Percentiles rank a stretch among this genome's conserved stretches.
Evolutionary conservation across 306 rosid species (phyloP).

Genomic region (Trifolium pratense): DNA sequence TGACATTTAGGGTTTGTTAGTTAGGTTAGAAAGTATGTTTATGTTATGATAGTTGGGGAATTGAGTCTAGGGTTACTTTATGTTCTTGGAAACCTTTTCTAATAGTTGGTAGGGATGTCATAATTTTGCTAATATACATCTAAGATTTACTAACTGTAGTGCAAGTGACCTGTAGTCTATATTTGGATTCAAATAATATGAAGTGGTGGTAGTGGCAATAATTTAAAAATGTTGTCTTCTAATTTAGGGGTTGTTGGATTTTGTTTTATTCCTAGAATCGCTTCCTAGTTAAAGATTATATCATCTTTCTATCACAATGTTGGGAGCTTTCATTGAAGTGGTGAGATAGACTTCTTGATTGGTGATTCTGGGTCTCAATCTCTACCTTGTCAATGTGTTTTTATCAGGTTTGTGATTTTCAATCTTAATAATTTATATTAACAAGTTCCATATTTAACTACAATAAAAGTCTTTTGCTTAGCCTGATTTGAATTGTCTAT

Average conservation of each 20-base stretch:
- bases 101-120: constrained; percentile 19
- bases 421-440: constrained; percentile 36
- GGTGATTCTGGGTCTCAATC: constrained; percentile 54
- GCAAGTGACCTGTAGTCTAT: constrained; percentile 41
- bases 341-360: constrained; percentile 55
- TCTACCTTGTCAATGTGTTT: constrained; percentile 53
- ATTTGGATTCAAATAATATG: constrained; percentile 39
- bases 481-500: constrained; percentile 32
- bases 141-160: constrained; percentile 31
- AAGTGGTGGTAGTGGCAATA: constrained; percentile 42
- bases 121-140: constrained; percentile 3
- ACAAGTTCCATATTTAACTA: constrained; percentile 30
- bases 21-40: constrained; percentile 6
- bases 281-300: constrained; percentile 44
- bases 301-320: constrained; percentile 45
- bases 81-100: constrained; percentile 32
- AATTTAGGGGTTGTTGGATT: constrained; percentile 44
- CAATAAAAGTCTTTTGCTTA: constrained; percentile 1
- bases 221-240: constrained; percentile 36
- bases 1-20: neutral
- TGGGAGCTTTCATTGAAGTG: constrained; percentile 48
- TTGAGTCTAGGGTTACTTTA: neutral
- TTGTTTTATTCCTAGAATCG: constrained; percentile 44
- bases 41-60: neutral
- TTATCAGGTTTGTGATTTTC: constrained; percentile 57